Conservation (phyloP, 345 rosid species). For the Eucalyptus pumila region DNA sequence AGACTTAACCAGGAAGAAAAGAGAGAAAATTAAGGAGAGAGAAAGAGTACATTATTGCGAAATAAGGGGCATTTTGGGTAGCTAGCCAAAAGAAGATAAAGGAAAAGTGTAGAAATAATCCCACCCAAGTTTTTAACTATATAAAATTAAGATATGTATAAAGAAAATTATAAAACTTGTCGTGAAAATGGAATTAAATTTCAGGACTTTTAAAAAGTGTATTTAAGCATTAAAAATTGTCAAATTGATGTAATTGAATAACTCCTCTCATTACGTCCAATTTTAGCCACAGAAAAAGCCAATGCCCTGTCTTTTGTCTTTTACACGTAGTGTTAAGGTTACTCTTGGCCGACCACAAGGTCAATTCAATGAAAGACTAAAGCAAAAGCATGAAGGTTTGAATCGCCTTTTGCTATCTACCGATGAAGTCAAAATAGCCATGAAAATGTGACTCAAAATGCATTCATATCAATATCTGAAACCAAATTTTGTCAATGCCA, state of each 20-base stretch:
- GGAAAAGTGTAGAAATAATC: too few relatives aligned
- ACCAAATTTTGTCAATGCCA: not conserved
- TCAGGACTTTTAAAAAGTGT: too few relatives aligned
- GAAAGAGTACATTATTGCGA: too few relatives aligned
- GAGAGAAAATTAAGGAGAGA: too few relatives aligned
- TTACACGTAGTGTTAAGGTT: not conserved
- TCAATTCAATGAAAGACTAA: not conserved
- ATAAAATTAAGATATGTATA: too few relatives aligned
- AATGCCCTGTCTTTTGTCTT: not conserved
- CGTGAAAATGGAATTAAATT: too few relatives aligned
- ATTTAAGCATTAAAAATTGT: too few relatives aligned
- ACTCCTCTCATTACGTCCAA: not conserved
- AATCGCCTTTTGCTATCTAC: not conserved
- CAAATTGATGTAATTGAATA: not conserved
- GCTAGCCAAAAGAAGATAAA: too few relatives aligned
- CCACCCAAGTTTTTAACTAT: too few relatives aligned
- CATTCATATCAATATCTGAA: not conserved
- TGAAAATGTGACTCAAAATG: not conserved
- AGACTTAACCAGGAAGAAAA: too few relatives aligned
- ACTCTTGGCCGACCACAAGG: not conserved
- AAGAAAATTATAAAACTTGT: too few relatives aligned
- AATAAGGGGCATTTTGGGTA: too few relatives aligned
- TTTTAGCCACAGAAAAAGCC: not conserved
- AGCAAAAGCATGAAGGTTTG: not conserved
- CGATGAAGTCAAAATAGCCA: not conserved